These are phyloP conservation scores for Colletotrichum trifolii DNA, from an alignment of 2,329 filamentous ascomycete species.

Conservation along the genomic window DNA sequence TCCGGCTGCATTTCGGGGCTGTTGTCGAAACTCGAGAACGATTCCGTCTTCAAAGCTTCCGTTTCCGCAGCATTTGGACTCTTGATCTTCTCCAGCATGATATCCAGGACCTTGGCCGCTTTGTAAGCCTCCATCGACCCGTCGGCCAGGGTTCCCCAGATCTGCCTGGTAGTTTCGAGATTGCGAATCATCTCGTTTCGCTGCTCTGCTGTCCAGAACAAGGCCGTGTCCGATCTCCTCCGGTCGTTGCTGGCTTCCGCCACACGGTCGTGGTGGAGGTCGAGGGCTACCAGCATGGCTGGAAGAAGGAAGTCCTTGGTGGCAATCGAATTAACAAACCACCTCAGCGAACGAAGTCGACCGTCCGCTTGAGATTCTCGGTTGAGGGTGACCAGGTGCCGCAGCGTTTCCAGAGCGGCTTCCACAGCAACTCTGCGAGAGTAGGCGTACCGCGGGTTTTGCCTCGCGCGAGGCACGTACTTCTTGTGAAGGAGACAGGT, in stretches of 20 bases:
- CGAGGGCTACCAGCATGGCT: conserved; percentile 84
- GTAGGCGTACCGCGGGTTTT: conserved; percentile 84
- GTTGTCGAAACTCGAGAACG: conserved; percentile 42
- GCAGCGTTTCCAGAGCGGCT: conserved; percentile 83
- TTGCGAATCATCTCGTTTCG: conserved; percentile 80
- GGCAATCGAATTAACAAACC: conserved; percentile 82
- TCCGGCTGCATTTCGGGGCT: conserved; percentile 46
- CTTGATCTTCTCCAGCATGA: conserved; percentile 85
- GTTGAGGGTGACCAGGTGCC: conserved; percentile 80
- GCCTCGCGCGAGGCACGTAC: conserved; percentile 81
- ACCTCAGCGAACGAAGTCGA: conserved; percentile 77
- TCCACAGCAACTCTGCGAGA: conserved; percentile 88
- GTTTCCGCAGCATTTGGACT: conserved; percentile 48
- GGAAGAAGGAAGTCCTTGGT: conserved; percentile 88
- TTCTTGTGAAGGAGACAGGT: conserved; percentile 90
- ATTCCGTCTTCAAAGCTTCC: conserved; percentile 37
- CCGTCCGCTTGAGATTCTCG: conserved; percentile 79
- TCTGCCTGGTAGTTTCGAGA: conserved; percentile 77
- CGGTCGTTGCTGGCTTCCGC: conserved; percentile 54
- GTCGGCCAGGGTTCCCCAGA: conserved; percentile 84
- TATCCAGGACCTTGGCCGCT: conserved; percentile 80
- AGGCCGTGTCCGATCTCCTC: conserved; percentile 56
- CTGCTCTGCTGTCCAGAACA: conserved; percentile 68
- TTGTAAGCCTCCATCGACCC: conserved; percentile 91
- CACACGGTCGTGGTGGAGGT: conserved; percentile 78